Evolutionary conservation across 805 yeast genomes (phyloP), one percentile per base, ranked within the genome.

Genomic region (Nakazawaea wyomingensis): DNA sequence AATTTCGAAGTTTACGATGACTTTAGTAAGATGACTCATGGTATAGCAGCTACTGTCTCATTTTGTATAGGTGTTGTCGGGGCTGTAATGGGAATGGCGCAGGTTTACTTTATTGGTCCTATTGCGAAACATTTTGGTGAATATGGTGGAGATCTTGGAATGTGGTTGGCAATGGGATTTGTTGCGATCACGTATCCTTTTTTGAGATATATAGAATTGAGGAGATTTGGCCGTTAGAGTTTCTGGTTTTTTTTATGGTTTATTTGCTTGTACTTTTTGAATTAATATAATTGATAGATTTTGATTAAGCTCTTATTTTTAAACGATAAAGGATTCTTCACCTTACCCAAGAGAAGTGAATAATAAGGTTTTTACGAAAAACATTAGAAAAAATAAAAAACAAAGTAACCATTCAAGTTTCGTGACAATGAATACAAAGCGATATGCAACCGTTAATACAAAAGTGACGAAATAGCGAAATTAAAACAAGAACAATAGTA

Each of bases 41-140:
- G 96, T 3, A 65, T 67, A 38, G 95, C 96, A 1, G 83, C 95
- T 0, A 62, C 81, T 3, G 52, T 71, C 16, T 73, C 89, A 1
- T 86, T 86, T 52, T 52, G 75, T 3, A 63, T 73, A 42, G 96
- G 96, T 35, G 81, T 81, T 14, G 84, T 77, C 0, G 96, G 95
- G 37, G 95, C 87, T 0, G 87, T 84, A 2, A 64, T 87, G 17
- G 95, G 96, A 5, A 88, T 88, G 96, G 72, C 85, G 20, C 96
- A 88, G 59, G 84, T 80, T 5, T 88, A 88, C 61, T 88, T 83
- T 71, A 68, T 74, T 5, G 96, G 96, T 0, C 87, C 87, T 0
- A 51, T 87, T 9, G 95, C 95, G 10, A 60, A 60, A 22, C 53
- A 66, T 4, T 65, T 84, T 13, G 95, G 95, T 17, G 79, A 71